Evolutionary conservation across 331 rosid genomes (phyloP), one percentile per base, ranked within the genome.

Genomic region (Telfairia occidentalis): DNA sequence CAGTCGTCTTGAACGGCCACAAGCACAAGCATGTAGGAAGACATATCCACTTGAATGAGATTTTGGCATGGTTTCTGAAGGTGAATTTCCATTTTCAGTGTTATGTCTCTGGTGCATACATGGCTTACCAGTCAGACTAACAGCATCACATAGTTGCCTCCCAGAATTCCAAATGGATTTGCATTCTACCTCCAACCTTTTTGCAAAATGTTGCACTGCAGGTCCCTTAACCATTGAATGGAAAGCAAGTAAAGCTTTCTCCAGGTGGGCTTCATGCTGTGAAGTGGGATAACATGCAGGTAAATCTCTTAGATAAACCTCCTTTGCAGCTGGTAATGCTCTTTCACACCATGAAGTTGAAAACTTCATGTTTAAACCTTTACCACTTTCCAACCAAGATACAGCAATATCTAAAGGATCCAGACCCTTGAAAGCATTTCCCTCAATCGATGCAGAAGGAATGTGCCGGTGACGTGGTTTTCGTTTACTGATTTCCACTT

Each of bases 71-170:
- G 73, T 78, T 74, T 79, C 87, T 40, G 54, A 32, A 74, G 80
- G 82, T 43, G 82, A 74, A 63, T 60, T 79, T 67, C 79, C 76
- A 29, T 77, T 78, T 78, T 84, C 85, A 67, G 79, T 84, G 75
- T 84, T 82, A 83, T 94, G 97, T 71, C 94, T 89, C 81, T 86
- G 95, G 77, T 94, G 97, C 90, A 86, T 85, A 83, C 97, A 94
- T 9, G 97, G 97, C 78, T 89, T 91, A 24, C 98, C 92, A 0
- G 97, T 94, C 88, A 94, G 86, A 88, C 98, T 94, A 80, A 94
- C 74, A 43, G 91, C 98, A 78, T 91, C 97, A 79, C 96, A 94
- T 46, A 94, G 82, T 55, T 91, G 97, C 89, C 98, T 89, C 75
- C 91, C 95, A 75, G 95, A 85, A 80, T 84, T 87, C 98, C 97